Base-by-base conservation (phyloP, 2,329 filamentous ascomycete genomes). In the Clarireedia hainanense region DNA sequence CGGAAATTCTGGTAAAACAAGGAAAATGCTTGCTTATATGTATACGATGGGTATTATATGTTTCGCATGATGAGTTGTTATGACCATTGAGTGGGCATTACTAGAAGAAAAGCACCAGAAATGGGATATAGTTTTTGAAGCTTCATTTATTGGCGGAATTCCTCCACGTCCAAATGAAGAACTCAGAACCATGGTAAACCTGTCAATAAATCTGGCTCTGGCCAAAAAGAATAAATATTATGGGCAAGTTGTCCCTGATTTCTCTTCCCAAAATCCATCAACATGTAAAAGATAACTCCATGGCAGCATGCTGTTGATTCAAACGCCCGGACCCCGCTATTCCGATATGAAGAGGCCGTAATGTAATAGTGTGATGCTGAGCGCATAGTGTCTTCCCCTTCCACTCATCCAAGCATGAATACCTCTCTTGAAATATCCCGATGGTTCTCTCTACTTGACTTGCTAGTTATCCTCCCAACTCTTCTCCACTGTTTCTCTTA, bases 401-500 rank as follows among this genome's bases (percentile, higher is more conserved):
- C 5, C 14, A n/a, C 20, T 37, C n/a, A 46, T 39, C 30, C 42
- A 39, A n/a, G 30, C 10, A 47, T 15, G 47, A 39, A 26, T 30
- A 20, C 27, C 3, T 12, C 20, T 42, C 20, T 12, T 20, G 23
- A 26, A 40, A 27, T 48, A 42, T 23, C 39, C 37, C 9, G n/a
- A 48, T 27, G 27, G 23, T 24, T 23, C 47, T 23, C 12, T 5
- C n/a, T 17, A 26, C 14, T 42, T 68, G 71, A 23, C 20, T 39
- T 9, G 47, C 42, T 40, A 53, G 17, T 53, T 95, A 68, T 96
- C 92, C 61, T 97, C 94, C 94, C 94, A 99, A 76, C 92, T 97
- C 82, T 96, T 97, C 78, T 99, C 94, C 15, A 99, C 94, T 0
- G 92, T 96, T 76, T 97, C 94, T 48, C 91, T 80, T 45, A 99